phyloP scores from a whole-genome alignment of 306 rosid genomes.

The Mucuna pruriens region DNA sequence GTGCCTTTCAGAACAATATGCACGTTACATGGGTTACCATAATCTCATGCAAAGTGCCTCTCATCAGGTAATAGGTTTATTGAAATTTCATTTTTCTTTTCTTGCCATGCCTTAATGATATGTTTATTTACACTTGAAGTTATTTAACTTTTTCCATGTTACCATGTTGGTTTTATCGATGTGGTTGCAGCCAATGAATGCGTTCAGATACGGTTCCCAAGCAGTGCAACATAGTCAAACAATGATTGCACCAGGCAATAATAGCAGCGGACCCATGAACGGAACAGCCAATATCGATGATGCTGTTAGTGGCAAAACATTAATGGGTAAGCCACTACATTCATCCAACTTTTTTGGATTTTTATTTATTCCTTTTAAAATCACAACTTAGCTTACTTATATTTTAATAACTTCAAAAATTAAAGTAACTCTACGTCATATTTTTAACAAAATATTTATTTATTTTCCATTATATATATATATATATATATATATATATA shows the following conservation, averaged over 20 bases:
- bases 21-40: constrained; percentile 75
- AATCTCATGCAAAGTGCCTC: constrained; percentile 71
- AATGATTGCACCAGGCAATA: constrained; percentile 47
- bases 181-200: constrained; percentile 69
- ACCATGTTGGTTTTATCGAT: constrained; percentile 1
- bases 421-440: too few relatives aligned
- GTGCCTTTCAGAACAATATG: constrained; percentile 65
- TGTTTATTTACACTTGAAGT: neutral
- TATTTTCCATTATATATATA: too few relatives aligned
- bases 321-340: constrained; percentile 24
- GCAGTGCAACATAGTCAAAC: constrained; percentile 56
- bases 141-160: neutral
- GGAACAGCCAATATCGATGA: constrained; percentile 52
- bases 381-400: too few relatives aligned
- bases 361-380: too few relatives aligned
- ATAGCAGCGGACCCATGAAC: constrained; percentile 45
- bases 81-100: too few relatives aligned
- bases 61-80: constrained; percentile 70
- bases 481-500: too few relatives aligned
- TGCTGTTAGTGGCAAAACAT: constrained; percentile 43
- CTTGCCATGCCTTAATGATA: neutral
- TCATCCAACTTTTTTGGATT: neutral
- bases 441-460: too few relatives aligned
- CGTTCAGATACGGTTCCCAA: constrained; percentile 63
- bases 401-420: too few relatives aligned